A percentile compares a stretch with the other conserved stretches of the same genome.
Conservation (phyloP, 2,329 filamentous ascomycete genomes). For the Ilyonectria sp. region DNA sequence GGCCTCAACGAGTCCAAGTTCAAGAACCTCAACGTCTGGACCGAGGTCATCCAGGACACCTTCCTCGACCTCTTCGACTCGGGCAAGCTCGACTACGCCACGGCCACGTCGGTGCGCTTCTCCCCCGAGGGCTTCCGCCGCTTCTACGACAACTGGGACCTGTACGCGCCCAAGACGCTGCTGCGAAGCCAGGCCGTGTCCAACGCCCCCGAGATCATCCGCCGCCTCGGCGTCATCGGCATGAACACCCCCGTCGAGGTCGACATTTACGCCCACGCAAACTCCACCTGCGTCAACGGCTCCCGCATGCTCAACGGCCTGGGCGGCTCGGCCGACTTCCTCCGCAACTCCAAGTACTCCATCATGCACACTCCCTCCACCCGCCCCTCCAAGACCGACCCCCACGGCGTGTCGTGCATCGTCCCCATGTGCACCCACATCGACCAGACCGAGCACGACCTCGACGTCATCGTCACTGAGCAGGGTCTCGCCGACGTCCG, state of each 20-base stretch:
- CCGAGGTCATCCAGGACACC: slow-evolving; percentile 91
- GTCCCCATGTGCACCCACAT: slow-evolving; percentile 96
- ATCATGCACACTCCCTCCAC: slow-evolving; percentile 95
- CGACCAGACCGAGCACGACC: slow-evolving; percentile 93
- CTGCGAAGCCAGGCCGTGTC: slow-evolving; percentile 90
- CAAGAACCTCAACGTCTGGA: slow-evolving; percentile 92
- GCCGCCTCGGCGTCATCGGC: slow-evolving; percentile 87
- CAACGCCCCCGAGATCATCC: slow-evolving; percentile 92
- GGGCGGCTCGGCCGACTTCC: slow-evolving; percentile 86
- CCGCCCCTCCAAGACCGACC: slow-evolving; percentile 85
- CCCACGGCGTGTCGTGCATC: slow-evolving; percentile 86
- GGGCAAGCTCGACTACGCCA: slow-evolving; percentile 90
- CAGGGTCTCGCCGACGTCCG: slow-evolving; percentile 87
- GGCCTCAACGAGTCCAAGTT: slow-evolving; percentile 87
- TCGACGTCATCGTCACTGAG: slow-evolving; percentile 87
- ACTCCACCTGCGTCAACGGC: slow-evolving; percentile 91
- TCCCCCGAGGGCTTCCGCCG: slow-evolving; percentile 91
- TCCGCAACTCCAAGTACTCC: slow-evolving; percentile 84
- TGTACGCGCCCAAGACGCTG: slow-evolving; percentile 85
- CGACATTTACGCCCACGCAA: slow-evolving; percentile 95
- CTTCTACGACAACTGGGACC: slow-evolving; percentile 89
- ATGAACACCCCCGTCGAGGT: slow-evolving; percentile 98
- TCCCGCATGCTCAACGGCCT: slow-evolving; percentile 90
- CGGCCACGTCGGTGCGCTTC: slow-evolving; percentile 91
- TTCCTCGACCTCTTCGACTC: slow-evolving; percentile 95